These are phyloP conservation scores for Tuber indicum DNA, from an alignment of 495 filamentous ascomycete species.

Conservation along the genomic window DNA sequence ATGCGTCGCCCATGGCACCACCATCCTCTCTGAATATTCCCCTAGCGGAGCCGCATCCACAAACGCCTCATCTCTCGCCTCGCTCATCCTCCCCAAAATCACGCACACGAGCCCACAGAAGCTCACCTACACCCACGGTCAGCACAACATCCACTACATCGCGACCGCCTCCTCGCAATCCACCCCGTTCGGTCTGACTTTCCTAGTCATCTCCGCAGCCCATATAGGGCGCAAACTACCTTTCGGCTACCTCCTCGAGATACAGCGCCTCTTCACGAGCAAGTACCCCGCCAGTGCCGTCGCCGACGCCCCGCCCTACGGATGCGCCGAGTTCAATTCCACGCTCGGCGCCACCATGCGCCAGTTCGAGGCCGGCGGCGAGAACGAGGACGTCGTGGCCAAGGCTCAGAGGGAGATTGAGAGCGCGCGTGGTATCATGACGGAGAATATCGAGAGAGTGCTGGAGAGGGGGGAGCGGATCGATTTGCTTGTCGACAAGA, in stretches of 20 bases:
- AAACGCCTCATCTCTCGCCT: constrained; percentile 74
- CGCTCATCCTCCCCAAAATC: constrained; percentile 94
- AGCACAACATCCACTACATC: constrained; percentile 93
- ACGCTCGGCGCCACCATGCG: constrained; percentile 72
- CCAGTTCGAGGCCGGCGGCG: constrained; percentile 51
- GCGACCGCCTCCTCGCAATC: constrained; percentile 64
- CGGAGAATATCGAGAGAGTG: constrained; percentile 93
- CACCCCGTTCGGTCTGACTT: constrained; percentile 73
- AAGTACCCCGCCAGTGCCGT: constrained; percentile 74
- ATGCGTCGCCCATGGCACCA: constrained; percentile 83
- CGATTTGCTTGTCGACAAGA: constrained; percentile 94
- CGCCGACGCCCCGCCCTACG: constrained; percentile 73
- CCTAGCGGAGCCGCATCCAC: constrained; percentile 64
- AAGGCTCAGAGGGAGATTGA: constrained; percentile 86
- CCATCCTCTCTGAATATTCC: constrained; percentile 87
- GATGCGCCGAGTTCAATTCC: constrained; percentile 76
- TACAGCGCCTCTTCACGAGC: constrained; percentile 77
- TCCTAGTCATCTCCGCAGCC: constrained; percentile 71
- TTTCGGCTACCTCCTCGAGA: constrained; percentile 87
- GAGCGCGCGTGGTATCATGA: constrained; percentile 92
- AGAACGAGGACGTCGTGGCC: constrained; percentile 81
- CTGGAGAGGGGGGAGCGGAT: constrained; percentile 92
- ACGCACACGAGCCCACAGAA: constrained; percentile 71
- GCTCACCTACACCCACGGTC: constrained; percentile 85
- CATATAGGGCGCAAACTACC: constrained; percentile 77